Conservation (phyloP, 2,329 filamentous ascomycete genomes). For the Graphiopsis chlorocephala region DNA sequence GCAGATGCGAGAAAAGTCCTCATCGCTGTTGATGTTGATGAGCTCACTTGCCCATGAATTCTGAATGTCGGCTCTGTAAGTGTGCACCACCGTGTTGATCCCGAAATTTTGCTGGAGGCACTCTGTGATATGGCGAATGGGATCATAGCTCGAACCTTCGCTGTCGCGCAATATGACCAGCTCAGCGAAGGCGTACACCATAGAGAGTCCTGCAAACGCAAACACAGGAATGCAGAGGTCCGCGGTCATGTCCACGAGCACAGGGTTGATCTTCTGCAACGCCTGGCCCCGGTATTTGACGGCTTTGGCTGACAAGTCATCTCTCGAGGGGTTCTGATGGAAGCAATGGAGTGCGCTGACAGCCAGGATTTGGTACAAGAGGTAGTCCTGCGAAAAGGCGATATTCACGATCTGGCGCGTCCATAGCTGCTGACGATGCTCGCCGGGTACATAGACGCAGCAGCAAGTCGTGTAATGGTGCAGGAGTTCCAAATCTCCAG, state of each 20-base stretch:
- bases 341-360: slow-evolving; percentile 6
- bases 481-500: slow-evolving; percentile 1
- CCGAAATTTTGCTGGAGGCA: slow-evolving; percentile 11
- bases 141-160: background rate
- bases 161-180: background rate
- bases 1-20: background rate
- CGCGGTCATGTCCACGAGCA: slow-evolving; percentile 1
- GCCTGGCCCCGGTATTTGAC: background rate
- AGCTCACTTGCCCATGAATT: slow-evolving; percentile 8
- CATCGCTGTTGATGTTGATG: slow-evolving; percentile 9
- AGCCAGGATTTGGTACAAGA: slow-evolving; percentile 3
- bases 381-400: slow-evolving; percentile 2
- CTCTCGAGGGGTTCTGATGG: background rate
- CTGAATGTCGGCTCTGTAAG: background rate
- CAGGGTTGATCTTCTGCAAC: background rate
- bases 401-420: background rate
- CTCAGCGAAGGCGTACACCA: slow-evolving; percentile 9
- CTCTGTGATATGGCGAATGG: background rate
- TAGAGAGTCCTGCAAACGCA: slow-evolving; percentile 9
- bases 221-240: slow-evolving; percentile 8
- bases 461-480: slow-evolving; percentile 9
- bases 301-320: background rate
- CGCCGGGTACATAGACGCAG: slow-evolving; percentile 1
- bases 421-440: slow-evolving; percentile 9
- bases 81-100: slow-evolving; percentile 5